Evolutionary conservation across 2,329 filamentous ascomycete species (phyloP), one percentile per base, ranked within the genome.

Genomic region (Volutella citrinella): DNA sequence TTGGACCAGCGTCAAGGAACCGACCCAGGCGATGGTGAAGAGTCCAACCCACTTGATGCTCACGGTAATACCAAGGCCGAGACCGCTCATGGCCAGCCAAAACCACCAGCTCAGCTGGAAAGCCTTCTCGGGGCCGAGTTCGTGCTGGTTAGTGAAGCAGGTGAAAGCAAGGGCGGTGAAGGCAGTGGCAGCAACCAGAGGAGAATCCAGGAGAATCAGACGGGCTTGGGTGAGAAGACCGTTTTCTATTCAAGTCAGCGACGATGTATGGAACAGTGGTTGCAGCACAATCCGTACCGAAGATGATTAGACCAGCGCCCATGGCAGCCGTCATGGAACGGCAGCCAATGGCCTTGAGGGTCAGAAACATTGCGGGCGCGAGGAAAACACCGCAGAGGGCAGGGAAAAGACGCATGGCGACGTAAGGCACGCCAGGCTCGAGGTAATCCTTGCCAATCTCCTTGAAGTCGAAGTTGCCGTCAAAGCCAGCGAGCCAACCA

Each of bases 31-130:
- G 62, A 96, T 96, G 45, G 93, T 98, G 72, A 98, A 97, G 32
- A 98, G 74, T 31, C 93, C 93, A 56, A 98, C 93, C 93, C 93
- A 98, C 71, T 98, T 98, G 56, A 97, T 90, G 68, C 91, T 97
- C 43, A 83, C 79, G 7, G 93, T 97, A 31, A 91, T 83, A 43
- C 93, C 93, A 31, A 98, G 73, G 22, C 84, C 86, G 26, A 98
- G 68, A 51, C 93, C 93, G 27, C 87, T 94, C 59, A 87, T 80
- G 37, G 76, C 74, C 34, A 98, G 76, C 91, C 93, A 98, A 69
- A 97, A 96, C 93, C 93, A 98, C 93, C 93, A 98, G 54, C 80
- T 83, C 8, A 85, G 77, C 48, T 82, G 73, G 68, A 98, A 98
- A 14, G 93, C 91, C 65, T 89, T 86, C 12, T 78, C 71, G 9